A percentile compares a stretch with the other conserved stretches of the same genome.
These are phyloP conservation scores for Phallus indusiatus DNA, from an alignment of 768 basidiomycete genomes.

Conservation along the genomic window DNA sequence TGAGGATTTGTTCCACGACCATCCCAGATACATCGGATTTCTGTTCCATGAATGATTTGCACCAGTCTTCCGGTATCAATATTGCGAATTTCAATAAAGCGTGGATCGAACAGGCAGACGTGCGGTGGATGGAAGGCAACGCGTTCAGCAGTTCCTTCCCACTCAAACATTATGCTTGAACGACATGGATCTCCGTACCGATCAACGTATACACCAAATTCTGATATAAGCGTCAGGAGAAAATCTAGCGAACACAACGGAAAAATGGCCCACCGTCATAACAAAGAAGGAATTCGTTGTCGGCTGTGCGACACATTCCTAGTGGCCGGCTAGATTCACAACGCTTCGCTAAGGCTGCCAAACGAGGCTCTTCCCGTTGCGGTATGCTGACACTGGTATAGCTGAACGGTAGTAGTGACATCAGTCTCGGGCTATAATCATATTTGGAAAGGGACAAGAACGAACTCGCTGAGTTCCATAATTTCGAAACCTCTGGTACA, in stretches of 20 bases:
- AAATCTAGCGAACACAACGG: not conserved
- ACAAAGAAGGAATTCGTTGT: conserved; percentile 83
- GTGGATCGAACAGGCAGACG: conserved; percentile 76
- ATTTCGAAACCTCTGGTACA: conserved; percentile 95
- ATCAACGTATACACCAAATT: conserved; percentile 89
- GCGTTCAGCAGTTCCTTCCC: conserved; percentile 87
- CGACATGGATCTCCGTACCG: conserved; percentile 85
- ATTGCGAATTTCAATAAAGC: conserved; percentile 87
- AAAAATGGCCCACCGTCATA: conserved; percentile 62
- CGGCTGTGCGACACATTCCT: conserved; percentile 83
- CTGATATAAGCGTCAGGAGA: conserved; percentile 26
- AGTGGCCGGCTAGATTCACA: conserved; percentile 75
- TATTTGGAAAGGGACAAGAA: not conserved
- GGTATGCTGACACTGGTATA: conserved; percentile 88
- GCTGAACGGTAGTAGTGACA: conserved; percentile 26
- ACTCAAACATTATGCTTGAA: conserved; percentile 65
- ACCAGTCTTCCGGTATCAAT: conserved; percentile 69
- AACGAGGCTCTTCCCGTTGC: conserved; percentile 57
- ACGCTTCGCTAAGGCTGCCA: conserved; percentile 65
- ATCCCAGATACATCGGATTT: conserved; percentile 86
- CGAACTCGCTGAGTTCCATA: conserved; percentile 90
- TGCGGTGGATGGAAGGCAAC: conserved; percentile 88
- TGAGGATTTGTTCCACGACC: conserved; percentile 43
- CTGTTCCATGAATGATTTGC: conserved; percentile 74
- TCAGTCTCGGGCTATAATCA: not conserved